phyloP scores from a whole-genome alignment of 2,329 filamentous ascomycete species.

The Aspergillus pseudonomiae region DNA sequence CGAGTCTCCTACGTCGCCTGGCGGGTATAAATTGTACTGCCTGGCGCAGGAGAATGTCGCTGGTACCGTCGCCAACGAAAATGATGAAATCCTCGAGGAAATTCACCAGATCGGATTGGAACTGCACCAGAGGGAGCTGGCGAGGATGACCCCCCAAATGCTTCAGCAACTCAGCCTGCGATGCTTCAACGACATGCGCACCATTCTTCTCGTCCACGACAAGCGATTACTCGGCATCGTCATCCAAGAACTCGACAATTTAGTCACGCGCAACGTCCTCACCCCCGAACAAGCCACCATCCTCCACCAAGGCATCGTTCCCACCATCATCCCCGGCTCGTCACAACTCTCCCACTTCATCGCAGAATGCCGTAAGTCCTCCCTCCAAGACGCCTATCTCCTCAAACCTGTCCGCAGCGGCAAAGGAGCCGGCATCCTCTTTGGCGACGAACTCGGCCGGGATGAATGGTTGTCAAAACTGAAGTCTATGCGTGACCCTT shows the following conservation, averaged over 20 bases:
- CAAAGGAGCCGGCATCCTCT: too few relatives aligned
- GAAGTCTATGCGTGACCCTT: too few relatives aligned
- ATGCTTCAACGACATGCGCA: constrained; percentile 39
- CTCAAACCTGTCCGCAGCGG: too few relatives aligned
- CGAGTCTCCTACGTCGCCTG: too few relatives aligned
- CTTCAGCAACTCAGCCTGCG: constrained; percentile 28
- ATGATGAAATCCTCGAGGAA: constrained; percentile 24
- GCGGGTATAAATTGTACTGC: too few relatives aligned
- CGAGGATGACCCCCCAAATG: constrained; percentile 23
- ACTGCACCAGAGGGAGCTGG: constrained; percentile 35
- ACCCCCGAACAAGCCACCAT: constrained; percentile 17
- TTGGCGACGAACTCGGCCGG: too few relatives aligned
- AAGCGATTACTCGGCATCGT: constrained; percentile 40
- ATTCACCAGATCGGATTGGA: constrained; percentile 33
- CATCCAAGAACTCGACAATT: constrained; percentile 22
- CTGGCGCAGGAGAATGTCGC: too few relatives aligned
- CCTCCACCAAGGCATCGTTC: constrained; percentile 24
- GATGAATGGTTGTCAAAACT: too few relatives aligned
- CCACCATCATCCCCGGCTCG: constrained; percentile 32
- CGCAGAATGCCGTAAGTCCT: too few relatives aligned
- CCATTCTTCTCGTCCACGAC: constrained; percentile 35
- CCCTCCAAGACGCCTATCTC: too few relatives aligned
- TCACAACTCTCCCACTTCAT: too few relatives aligned
- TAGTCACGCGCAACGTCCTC: constrained; percentile 25
- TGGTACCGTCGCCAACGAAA: neutral